Evolutionary conservation across 805 yeast species (phyloP).

Genomic region (Vanderwaltozyma verrucispora): DNA sequence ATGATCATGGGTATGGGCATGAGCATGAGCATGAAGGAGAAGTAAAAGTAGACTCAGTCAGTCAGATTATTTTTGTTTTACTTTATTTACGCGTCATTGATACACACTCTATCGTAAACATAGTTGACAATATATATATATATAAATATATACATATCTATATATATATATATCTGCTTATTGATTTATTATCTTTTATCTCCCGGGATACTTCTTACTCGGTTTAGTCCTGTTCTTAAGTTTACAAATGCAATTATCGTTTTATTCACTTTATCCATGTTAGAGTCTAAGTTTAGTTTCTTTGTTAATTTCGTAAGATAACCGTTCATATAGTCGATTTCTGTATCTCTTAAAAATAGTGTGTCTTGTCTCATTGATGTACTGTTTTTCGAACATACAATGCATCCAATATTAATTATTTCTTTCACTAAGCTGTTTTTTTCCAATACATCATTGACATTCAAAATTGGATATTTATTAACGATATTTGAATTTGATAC

Average conservation of each 20-base stretch:
- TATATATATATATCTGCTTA: no score
- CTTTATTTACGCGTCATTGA: no score
- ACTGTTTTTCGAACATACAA: slow-evolving; percentile 43
- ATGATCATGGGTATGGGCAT: no score
- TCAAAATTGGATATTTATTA: slow-evolving; percentile 20
- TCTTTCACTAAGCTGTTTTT: slow-evolving; percentile 27
- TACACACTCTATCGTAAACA: no score
- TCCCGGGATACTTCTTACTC: slow-evolving; percentile 7
- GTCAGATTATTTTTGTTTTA: no score
- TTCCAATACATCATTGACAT: slow-evolving; percentile 22
- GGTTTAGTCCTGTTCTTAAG: slow-evolving; percentile 23
- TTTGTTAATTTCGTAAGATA: slow-evolving; percentile 50
- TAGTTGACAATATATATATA: no score
- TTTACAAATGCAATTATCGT: slow-evolving; percentile 28
- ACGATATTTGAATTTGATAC: slow-evolving; percentile 1
- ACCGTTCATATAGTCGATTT: slow-evolving; percentile 78
- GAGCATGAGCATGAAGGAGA: no score
- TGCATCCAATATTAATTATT: slow-evolving; percentile 34
- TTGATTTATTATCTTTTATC: neutral
- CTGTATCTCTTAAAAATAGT: slow-evolving; percentile 45
- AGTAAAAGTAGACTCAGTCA: no score
- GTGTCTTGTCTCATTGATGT: slow-evolving; percentile 48
- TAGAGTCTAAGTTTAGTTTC: slow-evolving; percentile 28
- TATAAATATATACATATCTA: no score
- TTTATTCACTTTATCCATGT: slow-evolving; percentile 21